Evolutionary conservation across 2,329 filamentous ascomycete genomes (phyloP).

Genomic region (Beauveria rudraprayagi): DNA sequence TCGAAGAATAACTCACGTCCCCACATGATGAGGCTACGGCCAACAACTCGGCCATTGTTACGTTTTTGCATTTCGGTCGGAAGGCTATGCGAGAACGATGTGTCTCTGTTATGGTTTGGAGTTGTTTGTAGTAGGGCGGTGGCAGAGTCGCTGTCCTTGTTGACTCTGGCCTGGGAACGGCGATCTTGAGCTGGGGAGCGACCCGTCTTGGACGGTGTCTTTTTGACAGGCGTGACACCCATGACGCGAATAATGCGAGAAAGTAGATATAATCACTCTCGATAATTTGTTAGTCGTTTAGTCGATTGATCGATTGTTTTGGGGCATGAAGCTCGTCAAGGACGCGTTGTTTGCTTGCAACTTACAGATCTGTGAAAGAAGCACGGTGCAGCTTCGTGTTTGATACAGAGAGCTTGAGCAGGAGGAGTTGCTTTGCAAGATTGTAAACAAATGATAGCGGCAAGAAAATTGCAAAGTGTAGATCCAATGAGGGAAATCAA

Average conservation of each 20-base stretch:
- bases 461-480: not conserved
- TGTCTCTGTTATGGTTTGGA: not conserved
- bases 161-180: constrained; percentile 12
- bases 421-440: not conserved
- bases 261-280: not conserved
- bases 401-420: not conserved
- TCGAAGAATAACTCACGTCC: constrained; percentile 28
- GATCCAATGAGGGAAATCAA: not conserved
- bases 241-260: constrained; percentile 4
- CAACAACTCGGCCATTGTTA: constrained; percentile 23
- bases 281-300: no score
- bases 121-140: not conserved
- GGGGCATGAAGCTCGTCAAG: not conserved
- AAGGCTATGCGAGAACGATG: constrained; percentile 6
- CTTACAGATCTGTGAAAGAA: not conserved
- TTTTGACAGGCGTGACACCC: constrained; percentile 13
- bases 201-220: constrained; percentile 15
- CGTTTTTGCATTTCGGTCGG: constrained; percentile 17
- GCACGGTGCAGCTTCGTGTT: not conserved
- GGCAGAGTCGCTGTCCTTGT: constrained; percentile 11
- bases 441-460: not conserved
- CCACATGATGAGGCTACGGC: constrained; percentile 35
- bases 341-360: not conserved
- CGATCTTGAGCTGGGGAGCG: constrained; percentile 13
- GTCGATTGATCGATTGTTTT: not conserved